These are phyloP conservation scores for Ganoderma lingzhi DNA, from an alignment of 1,284 basidiomycete genomes.

Conservation along the genomic window DNA sequence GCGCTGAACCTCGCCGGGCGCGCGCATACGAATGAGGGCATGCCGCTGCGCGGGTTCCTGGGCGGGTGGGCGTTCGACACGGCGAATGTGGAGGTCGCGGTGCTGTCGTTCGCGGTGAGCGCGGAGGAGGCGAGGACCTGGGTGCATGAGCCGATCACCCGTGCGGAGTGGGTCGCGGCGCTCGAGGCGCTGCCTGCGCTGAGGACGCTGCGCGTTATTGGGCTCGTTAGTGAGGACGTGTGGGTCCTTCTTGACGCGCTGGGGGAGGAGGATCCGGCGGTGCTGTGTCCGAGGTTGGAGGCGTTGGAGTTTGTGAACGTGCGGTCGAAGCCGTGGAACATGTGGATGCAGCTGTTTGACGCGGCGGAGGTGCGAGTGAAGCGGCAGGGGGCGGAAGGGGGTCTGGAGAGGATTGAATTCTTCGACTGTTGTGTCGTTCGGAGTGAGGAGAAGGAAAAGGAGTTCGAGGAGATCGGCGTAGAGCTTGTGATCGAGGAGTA, in stretches of 20 bases:
- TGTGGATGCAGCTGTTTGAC: background rate
- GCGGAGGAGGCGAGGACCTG: background rate
- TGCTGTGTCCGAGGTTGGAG: constrained; percentile 14
- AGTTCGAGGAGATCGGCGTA: background rate
- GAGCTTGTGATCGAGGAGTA: background rate
- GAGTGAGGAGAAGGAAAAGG: background rate
- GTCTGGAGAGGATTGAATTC: background rate
- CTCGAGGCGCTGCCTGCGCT: constrained; percentile 14
- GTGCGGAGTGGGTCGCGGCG: background rate
- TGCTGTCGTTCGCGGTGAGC: constrained; percentile 6
- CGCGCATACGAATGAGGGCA: background rate
- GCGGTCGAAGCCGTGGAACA: background rate
- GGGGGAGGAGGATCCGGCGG: background rate
- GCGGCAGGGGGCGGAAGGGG: background rate
- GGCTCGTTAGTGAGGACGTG: constrained; percentile 3
- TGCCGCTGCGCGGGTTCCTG: constrained; percentile 8
- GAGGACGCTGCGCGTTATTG: constrained; percentile 19
- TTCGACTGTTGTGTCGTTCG: background rate
- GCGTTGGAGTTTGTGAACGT: constrained; percentile 19
- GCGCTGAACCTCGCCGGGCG: constrained; percentile 8
- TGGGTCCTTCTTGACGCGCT: background rate
- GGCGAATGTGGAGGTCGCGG: constrained; percentile 16
- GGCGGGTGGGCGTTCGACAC: constrained; percentile 15
- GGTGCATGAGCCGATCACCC: background rate
- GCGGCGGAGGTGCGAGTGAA: background rate